Conservation (phyloP, 805 yeast genomes). For the Isabelozyma rhagii region DNA sequence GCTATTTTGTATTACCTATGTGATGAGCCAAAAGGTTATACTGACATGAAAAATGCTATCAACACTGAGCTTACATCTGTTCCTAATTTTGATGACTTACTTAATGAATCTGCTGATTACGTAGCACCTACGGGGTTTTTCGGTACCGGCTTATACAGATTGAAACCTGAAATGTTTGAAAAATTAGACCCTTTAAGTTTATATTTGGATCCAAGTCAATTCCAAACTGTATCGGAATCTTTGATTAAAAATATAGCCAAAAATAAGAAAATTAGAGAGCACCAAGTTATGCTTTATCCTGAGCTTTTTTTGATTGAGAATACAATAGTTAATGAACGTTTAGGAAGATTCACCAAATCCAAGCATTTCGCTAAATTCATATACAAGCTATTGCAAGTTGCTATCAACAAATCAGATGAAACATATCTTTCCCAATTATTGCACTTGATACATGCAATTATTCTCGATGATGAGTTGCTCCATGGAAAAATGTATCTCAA, state of each 20-base stretch:
- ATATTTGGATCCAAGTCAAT: constrained; percentile 44
- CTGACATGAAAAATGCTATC: constrained; percentile 36
- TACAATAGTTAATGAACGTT: constrained; percentile 28
- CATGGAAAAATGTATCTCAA: constrained; percentile 40
- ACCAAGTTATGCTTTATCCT: constrained; percentile 52
- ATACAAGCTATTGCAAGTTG: constrained; percentile 53
- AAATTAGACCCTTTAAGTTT: constrained; percentile 63
- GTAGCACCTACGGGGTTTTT: constrained; percentile 57
- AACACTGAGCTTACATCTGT: constrained; percentile 30
- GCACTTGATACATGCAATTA: constrained; percentile 66
- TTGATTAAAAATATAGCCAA: constrained; percentile 43
- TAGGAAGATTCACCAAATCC: constrained; percentile 53
- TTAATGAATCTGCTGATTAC: constrained; percentile 62
- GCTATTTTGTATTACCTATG: constrained; percentile 50
- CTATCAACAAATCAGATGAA: constrained; percentile 51
- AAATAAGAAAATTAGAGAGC: constrained; percentile 30
- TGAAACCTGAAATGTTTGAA: constrained; percentile 53
- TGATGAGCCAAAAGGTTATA: constrained; percentile 51
- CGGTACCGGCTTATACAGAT: constrained; percentile 62
- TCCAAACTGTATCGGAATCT: constrained; percentile 49
- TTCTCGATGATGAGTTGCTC: constrained; percentile 46
- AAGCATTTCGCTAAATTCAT: constrained; percentile 53
- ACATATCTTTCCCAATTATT: constrained; percentile 56
- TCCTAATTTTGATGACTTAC: constrained; percentile 43
- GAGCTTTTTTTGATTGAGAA: constrained; percentile 26